Evolutionary conservation across 2,329 filamentous ascomycete species (phyloP).

Genomic region (Trichophaea hybrida): DNA sequence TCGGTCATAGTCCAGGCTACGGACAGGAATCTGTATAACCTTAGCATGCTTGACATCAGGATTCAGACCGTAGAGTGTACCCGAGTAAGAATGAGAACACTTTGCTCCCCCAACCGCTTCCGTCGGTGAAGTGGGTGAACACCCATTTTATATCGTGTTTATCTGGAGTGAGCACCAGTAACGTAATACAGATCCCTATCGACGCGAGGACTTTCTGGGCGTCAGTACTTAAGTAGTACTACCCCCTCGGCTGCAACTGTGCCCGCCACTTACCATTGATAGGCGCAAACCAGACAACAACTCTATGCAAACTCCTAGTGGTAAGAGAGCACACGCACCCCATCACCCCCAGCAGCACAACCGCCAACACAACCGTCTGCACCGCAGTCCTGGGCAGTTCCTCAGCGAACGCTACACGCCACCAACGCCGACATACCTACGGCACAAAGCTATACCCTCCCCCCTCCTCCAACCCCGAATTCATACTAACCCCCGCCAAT

Average conservation of each 20-base stretch:
- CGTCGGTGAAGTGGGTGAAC: constrained; percentile 46
- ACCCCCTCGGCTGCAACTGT: no score
- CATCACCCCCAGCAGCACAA: constrained; percentile 41
- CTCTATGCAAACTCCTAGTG: constrained; percentile 44
- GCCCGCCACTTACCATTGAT: constrained; percentile 40
- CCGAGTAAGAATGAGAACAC: constrained; percentile 49
- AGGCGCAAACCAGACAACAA: constrained; percentile 51
- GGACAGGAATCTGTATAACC: constrained; percentile 35
- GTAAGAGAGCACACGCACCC: constrained; percentile 49
- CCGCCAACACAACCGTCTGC: constrained; percentile 45
- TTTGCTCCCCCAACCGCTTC: constrained; percentile 48
- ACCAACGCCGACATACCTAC: constrained; percentile 33
- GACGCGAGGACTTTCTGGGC: constrained; percentile 39
- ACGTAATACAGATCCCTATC: constrained; percentile 44
- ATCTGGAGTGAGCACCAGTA: constrained; percentile 44
- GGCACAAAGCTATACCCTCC: constrained; percentile 41
- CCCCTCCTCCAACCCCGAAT: constrained; percentile 38
- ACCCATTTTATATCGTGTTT: constrained; percentile 46
- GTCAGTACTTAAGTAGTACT: background rate
- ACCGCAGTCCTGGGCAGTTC: constrained; percentile 37
- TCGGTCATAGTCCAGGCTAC: constrained; percentile 54
- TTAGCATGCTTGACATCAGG: background rate
- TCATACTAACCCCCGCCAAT: constrained; percentile 47
- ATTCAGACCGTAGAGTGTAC: background rate
- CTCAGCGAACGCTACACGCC: background rate